Conservation (phyloP, 805 yeast species). For the Saccharomycopsis capsularis region DNA sequence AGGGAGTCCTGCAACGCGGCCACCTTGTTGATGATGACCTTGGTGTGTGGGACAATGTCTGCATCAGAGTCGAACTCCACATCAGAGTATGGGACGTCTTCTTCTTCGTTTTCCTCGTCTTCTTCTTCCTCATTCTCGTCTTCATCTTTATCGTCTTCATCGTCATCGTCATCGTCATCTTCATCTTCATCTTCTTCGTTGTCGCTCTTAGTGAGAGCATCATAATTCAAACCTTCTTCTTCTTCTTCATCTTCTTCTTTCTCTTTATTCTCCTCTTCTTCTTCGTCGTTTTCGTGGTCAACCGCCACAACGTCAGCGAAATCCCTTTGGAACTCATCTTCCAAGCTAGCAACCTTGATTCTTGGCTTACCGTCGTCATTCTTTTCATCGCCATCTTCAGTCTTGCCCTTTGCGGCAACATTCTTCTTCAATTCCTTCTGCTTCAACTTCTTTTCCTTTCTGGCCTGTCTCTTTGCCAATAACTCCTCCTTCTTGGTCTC, state of each 20-base stretch:
- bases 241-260: constrained; percentile 42
- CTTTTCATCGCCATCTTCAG: constrained; percentile 22
- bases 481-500: constrained; percentile 19
- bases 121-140: constrained; percentile 33
- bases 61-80: constrained; percentile 92
- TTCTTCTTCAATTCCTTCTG: constrained; percentile 23
- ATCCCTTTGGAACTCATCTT: constrained; percentile 29
- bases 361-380: constrained; percentile 22
- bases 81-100: constrained; percentile 82
- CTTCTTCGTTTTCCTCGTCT: constrained; percentile 54
- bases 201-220: constrained; percentile 50
- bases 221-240: constrained; percentile 42
- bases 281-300: constrained; percentile 27
- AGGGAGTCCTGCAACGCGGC: constrained; percentile 73
- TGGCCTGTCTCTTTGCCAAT: constrained; percentile 24
- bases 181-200: constrained; percentile 39
- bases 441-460: constrained; percentile 23
- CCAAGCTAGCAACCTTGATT: constrained; percentile 23
- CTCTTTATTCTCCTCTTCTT: constrained; percentile 38
- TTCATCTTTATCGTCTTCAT: constrained; percentile 33
- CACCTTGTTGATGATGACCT: constrained; percentile 77
- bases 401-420: constrained; percentile 25
- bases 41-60: constrained; percentile 87
- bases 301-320: constrained; percentile 25
- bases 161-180: constrained; percentile 30